Evolutionary conservation across 2,329 filamentous ascomycete species (phyloP).

Genomic region (Colletotrichum agaves): DNA sequence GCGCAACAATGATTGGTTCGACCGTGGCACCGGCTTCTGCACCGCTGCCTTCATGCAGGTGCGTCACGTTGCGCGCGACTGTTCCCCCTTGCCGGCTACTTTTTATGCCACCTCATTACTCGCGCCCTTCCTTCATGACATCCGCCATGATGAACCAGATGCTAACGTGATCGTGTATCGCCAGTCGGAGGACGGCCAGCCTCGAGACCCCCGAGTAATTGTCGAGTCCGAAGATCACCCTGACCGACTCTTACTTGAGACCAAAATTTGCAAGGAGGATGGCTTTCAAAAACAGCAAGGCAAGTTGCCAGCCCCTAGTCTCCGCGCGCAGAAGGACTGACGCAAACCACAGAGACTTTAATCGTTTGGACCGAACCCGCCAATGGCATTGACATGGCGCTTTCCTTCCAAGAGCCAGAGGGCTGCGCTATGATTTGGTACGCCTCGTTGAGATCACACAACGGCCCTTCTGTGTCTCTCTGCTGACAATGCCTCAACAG

Average conservation of each 20-base stretch:
- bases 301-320: constrained; percentile 52
- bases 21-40: constrained; percentile 96
- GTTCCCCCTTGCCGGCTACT: neutral
- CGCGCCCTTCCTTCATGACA: neutral
- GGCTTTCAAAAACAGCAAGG: constrained; percentile 98
- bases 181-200: constrained; percentile 65
- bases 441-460: constrained; percentile 41
- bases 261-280: constrained; percentile 91
- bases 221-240: constrained; percentile 96
- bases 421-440: constrained; percentile 94
- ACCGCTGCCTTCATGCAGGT: constrained; percentile 80
- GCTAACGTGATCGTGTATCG: constrained; percentile 24
- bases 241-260: constrained; percentile 84
- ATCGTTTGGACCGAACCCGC: constrained; percentile 95
- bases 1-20: constrained; percentile 99
- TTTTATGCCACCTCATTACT: constrained; percentile 25
- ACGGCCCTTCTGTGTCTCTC: constrained; percentile 18
- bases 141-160: neutral
- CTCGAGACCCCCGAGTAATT: constrained; percentile 87
- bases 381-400: constrained; percentile 92
- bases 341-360: constrained; percentile 78
- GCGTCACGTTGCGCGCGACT: constrained; percentile 51
- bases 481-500: constrained; percentile 55
- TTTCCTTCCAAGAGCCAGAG: constrained; percentile 97
- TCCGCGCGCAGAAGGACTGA: constrained; percentile 45